Conservation (phyloP, 2,329 filamentous ascomycete genomes). For the Colletotrichum cuscutae region DNA sequence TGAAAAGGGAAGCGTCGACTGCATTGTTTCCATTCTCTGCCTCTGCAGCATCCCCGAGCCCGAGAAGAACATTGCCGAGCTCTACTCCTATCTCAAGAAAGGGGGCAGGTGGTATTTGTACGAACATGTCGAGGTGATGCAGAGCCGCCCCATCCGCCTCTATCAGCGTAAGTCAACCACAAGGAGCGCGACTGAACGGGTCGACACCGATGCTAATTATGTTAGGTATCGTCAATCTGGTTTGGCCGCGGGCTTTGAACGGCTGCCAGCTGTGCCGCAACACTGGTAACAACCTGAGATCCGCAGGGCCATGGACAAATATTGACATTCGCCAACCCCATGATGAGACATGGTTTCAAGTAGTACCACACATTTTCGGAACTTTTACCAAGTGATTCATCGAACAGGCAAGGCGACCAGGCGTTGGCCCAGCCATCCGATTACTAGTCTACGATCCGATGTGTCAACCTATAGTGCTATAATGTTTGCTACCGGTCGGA, state of each 20-base stretch:
- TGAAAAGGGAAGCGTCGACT: slow-evolving; percentile 63
- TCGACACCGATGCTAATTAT: neutral
- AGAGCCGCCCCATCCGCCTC: slow-evolving; percentile 50
- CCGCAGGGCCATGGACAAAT: slow-evolving; percentile 61
- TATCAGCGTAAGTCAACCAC: slow-evolving; percentile 62
- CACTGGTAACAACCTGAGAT: slow-evolving; percentile 57
- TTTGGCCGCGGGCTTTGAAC: slow-evolving; percentile 63
- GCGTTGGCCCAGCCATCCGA: no score
- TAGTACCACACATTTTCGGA: slow-evolving; percentile 62
- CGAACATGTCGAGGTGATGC: slow-evolving; percentile 64
- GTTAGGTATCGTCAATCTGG: slow-evolving; percentile 59
- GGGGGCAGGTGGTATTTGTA: slow-evolving; percentile 72
- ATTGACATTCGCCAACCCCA: slow-evolving; percentile 57
- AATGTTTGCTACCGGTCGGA: neutral
- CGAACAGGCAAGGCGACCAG: neutral
- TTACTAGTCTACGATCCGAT: neutral
- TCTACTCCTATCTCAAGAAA: slow-evolving; percentile 68
- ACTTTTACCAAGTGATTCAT: slow-evolving; percentile 59
- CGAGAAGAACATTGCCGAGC: slow-evolving; percentile 61
- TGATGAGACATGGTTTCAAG: slow-evolving; percentile 53
- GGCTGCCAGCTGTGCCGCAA: slow-evolving; percentile 62
- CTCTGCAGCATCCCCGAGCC: slow-evolving; percentile 73
- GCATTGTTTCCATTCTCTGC: slow-evolving; percentile 70
- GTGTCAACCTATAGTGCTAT: neutral
- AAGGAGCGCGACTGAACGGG: neutral